Evolutionary conservation across 1,139 yeast genomes (phyloP).

Genomic region (Pichia sp.): DNA sequence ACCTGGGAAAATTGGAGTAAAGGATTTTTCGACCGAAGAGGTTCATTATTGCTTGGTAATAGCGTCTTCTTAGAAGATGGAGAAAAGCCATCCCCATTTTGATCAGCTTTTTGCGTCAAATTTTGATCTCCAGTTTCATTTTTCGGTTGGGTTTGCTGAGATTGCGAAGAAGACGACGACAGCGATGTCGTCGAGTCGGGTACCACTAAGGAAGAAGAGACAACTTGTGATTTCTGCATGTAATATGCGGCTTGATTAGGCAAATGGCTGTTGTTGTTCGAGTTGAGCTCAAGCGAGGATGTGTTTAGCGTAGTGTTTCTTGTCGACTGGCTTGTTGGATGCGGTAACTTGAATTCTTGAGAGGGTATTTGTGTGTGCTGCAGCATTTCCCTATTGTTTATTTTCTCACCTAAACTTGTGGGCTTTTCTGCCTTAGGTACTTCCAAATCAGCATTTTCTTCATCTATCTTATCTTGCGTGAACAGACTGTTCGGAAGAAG

Average conservation of each 20-base stretch:
- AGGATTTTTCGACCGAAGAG: neutral
- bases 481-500: neutral
- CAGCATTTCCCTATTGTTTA: neutral
- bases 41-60: neutral
- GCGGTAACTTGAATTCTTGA: constrained; percentile 1
- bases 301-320: neutral
- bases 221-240: neutral
- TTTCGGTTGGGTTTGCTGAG: neutral
- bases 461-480: neutral
- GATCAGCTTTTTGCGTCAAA: neutral
- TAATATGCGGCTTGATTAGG: neutral
- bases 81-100: neutral
- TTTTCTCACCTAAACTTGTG: neutral
- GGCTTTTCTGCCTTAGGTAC: too few species aligned
- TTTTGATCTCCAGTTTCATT: neutral
- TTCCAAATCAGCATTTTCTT: too few species aligned
- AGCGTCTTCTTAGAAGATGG: neutral
- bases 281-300: neutral
- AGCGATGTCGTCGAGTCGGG: neutral
- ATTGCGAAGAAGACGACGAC: neutral
- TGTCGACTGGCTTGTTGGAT: neutral
- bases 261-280: neutral
- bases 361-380: neutral
- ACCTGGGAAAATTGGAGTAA: neutral
- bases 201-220: neutral